Evolutionary conservation across 139 green algal genomes (phyloP).

Genomic region (Micractinium conductrix): DNA sequence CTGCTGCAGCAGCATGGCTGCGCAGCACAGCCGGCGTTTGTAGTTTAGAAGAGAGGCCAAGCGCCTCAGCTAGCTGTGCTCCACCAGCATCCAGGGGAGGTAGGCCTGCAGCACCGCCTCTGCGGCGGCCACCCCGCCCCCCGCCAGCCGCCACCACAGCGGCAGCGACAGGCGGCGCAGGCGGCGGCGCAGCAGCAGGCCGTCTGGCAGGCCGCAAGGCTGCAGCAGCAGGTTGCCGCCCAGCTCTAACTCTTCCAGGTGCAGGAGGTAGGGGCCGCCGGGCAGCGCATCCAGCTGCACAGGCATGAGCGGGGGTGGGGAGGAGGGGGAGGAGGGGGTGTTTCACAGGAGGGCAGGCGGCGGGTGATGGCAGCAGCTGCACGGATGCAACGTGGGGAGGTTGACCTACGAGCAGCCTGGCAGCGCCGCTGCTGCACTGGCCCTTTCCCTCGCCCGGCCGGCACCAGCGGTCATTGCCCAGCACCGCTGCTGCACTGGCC

Average conservation of each 20-base stretch:
- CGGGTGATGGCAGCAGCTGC: no score
- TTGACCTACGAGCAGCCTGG: no score
- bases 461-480: no score
- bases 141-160: constrained; percentile 16
- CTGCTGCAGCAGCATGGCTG: no score
- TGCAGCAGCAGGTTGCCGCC: constrained; percentile 13
- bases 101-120: not conserved
- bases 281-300: not conserved
- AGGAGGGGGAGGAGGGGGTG: not conserved
- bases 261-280: not conserved
- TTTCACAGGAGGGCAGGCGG: no score
- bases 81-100: constrained; percentile 22
- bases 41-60: no score
- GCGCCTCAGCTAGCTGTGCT: not conserved
- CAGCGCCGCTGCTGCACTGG: no score
- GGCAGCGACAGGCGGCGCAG: constrained; percentile 14
- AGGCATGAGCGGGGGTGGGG: not conserved
- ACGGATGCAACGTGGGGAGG: no score
- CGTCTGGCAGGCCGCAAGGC: not conserved
- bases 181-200: not conserved
- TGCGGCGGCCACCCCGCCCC: not conserved
- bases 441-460: no score
- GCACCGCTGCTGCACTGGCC: no score
- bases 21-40: no score
- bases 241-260: constrained; percentile 4